Conservation (phyloP, 306 rosid species). For the Oemleria cerasiformis region DNA sequence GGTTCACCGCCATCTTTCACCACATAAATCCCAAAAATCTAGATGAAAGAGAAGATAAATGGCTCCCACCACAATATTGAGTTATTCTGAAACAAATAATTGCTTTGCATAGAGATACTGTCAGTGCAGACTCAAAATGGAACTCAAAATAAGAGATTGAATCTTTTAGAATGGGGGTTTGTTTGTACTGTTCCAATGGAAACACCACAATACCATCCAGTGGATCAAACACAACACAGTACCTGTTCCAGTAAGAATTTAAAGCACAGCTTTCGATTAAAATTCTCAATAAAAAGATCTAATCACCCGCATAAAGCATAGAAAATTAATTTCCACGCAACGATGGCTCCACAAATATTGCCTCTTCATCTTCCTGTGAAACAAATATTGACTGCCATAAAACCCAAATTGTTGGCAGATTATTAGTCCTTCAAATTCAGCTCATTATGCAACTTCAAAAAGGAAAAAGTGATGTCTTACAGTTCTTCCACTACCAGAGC, state of each 20-base stretch:
- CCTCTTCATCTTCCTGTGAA: conserved; percentile 87
- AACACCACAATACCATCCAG: conserved; percentile 76
- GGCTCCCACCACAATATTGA: conserved; percentile 21
- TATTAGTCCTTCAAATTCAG: too few relatives aligned
- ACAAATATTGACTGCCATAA: conserved; percentile 64
- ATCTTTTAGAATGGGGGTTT: background rate
- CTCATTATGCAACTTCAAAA: too few relatives aligned
- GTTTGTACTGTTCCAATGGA: conserved; percentile 75
- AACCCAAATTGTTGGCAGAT: too few relatives aligned
- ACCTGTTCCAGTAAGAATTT: conserved; percentile 37
- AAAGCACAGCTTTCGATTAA: background rate
- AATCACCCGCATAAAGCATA: background rate
- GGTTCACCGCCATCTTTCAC: conserved; percentile 55
- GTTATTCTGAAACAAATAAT: conserved; percentile 21
- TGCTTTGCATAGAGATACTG: conserved; percentile 12
- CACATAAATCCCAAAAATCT: conserved; percentile 85
- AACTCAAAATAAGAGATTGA: background rate
- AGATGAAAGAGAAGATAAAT: conserved; percentile 11
- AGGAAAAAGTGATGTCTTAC: too few relatives aligned
- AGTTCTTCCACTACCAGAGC: too few relatives aligned
- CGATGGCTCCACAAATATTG: conserved; percentile 66
- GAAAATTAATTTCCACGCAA: conserved; percentile 38
- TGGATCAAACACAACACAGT: conserved; percentile 77
- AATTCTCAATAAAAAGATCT: too few relatives aligned
- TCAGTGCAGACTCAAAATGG: background rate